Evolutionary conservation across 1,284 basidiomycete species (phyloP).

Genomic region (Polyporus tsugae): DNA sequence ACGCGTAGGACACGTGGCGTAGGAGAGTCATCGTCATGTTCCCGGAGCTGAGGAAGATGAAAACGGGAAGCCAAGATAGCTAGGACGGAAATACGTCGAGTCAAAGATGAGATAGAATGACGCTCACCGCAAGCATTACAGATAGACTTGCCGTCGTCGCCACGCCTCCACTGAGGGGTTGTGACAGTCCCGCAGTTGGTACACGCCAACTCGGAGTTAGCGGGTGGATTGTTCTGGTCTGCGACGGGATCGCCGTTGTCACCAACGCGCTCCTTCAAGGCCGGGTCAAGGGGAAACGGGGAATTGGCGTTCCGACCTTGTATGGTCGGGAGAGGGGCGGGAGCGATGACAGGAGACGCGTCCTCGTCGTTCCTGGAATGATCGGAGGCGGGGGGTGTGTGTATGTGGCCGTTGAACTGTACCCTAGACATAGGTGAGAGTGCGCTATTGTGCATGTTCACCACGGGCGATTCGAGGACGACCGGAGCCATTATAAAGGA

Average conservation of each 20-base stretch:
- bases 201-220: conserved; percentile 49
- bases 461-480: conserved; percentile 41
- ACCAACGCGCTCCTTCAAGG: conserved; percentile 30
- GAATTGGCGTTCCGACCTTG: conserved; percentile 36
- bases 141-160: conserved; percentile 80
- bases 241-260: conserved; percentile 36
- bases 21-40: conserved; percentile 34
- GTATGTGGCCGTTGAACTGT: conserved; percentile 42
- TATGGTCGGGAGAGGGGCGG: conserved; percentile 37
- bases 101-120: conserved; percentile 41
- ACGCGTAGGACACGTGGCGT: conserved; percentile 44
- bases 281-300: conserved; percentile 39
- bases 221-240: conserved; percentile 33
- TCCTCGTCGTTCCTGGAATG: conserved; percentile 42
- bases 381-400: conserved; percentile 44
- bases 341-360: conserved; percentile 36
- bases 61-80: conserved; percentile 42
- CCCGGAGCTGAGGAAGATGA: conserved; percentile 33
- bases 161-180: conserved; percentile 85
- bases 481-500: conserved; percentile 41
- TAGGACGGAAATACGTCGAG: conserved; percentile 38
- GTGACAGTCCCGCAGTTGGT: conserved; percentile 77
- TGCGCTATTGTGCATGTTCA: conserved; percentile 42
- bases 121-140: conserved; percentile 90
- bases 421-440: conserved; percentile 40